A percentile compares a stretch with the other conserved stretches of the same genome.
Conservation (phyloP, 2,329 filamentous ascomycete genomes). For the Aspergillus brasiliensis region DNA sequence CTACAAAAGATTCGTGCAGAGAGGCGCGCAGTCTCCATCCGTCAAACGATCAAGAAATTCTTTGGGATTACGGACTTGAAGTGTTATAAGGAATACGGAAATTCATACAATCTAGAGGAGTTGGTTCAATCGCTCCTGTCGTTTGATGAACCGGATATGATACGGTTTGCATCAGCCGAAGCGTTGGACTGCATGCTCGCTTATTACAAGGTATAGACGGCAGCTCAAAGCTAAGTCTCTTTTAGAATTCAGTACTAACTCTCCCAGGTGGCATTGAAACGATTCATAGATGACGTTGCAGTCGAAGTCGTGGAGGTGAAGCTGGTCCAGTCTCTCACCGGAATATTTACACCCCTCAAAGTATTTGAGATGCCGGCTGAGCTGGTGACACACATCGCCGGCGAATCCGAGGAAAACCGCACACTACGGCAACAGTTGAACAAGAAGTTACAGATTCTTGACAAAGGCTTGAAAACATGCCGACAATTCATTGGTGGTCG, state of each 20-base stretch:
- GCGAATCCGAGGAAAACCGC: neutral
- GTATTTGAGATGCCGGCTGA: neutral
- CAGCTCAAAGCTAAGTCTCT: too few relatives aligned
- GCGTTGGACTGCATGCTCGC: slow-evolving; percentile 3
- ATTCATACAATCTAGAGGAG: neutral
- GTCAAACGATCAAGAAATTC: neutral
- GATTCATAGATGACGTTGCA: neutral
- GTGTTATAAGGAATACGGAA: too few relatives aligned
- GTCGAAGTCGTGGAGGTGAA: neutral
- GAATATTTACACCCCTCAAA: neutral
- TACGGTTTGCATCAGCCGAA: neutral
- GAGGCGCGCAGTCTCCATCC: neutral
- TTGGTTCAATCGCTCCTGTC: neutral
- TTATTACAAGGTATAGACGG: too few relatives aligned
- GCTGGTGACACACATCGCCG: neutral
- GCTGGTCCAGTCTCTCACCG: neutral
- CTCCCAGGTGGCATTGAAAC: neutral
- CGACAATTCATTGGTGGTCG: neutral
- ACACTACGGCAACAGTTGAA: neutral
- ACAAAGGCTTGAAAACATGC: neutral
- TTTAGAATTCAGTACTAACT: too few relatives aligned
- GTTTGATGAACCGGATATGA: neutral
- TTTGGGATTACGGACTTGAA: neutral
- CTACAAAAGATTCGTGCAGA: slow-evolving; percentile 27
- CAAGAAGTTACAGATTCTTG: neutral